These are phyloP conservation scores for Aspergillus sclerotialis DNA, from an alignment of 2,329 filamentous ascomycete species.

Conservation along the genomic window DNA sequence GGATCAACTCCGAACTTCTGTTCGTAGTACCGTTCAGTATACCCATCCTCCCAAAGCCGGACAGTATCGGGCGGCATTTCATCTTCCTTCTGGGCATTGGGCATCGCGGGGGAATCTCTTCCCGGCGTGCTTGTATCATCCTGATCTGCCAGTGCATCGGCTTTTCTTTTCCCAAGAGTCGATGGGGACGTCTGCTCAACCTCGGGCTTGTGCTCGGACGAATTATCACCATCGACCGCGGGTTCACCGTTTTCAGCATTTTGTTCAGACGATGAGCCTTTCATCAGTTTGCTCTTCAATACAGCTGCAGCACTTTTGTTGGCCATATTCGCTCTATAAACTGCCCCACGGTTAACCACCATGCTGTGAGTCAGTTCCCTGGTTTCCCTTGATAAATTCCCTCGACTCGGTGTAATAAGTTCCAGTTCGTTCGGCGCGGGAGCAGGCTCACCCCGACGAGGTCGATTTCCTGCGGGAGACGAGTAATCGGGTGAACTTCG, in stretches of 20 bases:
- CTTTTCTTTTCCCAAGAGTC: constrained; percentile 54
- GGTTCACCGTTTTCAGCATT: constrained; percentile 18
- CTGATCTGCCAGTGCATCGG: constrained; percentile 58
- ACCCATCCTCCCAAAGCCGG: constrained; percentile 89
- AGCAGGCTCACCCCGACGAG: constrained; percentile 19
- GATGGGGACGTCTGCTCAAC: constrained; percentile 27
- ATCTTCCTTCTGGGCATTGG: constrained; percentile 47
- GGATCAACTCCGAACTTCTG: constrained; percentile 87
- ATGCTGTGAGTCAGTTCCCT: constrained; percentile 74
- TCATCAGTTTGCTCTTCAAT: constrained; percentile 71
- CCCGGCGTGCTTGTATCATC: constrained; percentile 50
- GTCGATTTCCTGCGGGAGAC: constrained; percentile 16
- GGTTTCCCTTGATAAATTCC: constrained; percentile 50
- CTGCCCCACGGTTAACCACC: constrained; percentile 66
- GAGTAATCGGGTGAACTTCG: constrained; percentile 40
- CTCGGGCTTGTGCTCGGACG: constrained; percentile 17
- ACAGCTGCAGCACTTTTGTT: constrained; percentile 94
- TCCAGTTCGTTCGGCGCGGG: constrained; percentile 44
- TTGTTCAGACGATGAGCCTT: constrained; percentile 18
- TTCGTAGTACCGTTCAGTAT: constrained; percentile 91
- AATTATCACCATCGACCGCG: constrained; percentile 17
- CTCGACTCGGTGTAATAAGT: constrained; percentile 51
- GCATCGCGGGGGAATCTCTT: constrained; percentile 48
- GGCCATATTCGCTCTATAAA: constrained; percentile 65
- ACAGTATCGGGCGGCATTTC: constrained; percentile 72